Base-by-base conservation (phyloP, 1,284 basidiomycete genomes). In the Inonotus obliquus region DNA sequence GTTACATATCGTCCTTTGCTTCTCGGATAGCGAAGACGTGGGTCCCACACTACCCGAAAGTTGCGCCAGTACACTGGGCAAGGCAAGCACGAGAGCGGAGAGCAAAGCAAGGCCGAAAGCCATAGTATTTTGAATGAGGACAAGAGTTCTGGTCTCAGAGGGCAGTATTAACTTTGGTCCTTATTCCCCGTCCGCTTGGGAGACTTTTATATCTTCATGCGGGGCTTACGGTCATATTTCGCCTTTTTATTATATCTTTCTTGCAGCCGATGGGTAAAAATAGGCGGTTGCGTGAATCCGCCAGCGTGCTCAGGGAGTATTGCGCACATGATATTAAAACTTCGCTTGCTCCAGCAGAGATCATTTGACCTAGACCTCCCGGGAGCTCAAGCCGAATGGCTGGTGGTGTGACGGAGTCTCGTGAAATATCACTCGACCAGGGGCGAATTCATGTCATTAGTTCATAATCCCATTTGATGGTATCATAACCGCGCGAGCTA, bases 1-100 rank as follows among this genome's bases (percentile, higher is more conserved):
- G 55, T 69, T 74, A 64, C 72, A 74, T n/a, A 72, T 70, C 11
- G 66, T 69, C 55, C 58, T 63, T 45, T 67, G 67, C 65, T 73
- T 74, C 17, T 67, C 57, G 2, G 70, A 66, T 4, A 66, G 61
- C 1, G 71, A 29, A 0, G 69, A 69, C 17, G 68, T 73, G 1
- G 72, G 72, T 0, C 72, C 72, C 4, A 74, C 72, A 7, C 62
- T 57, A 1, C 71, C 72, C 6, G 70, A 67, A 5, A 73, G 65
- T 65, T 72, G 72, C 1, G 69, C 70, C 27, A 52, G 21, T 4
- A 56, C 57, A 6, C 21, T 29, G 37, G 48, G 48, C 14, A 59
- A 29, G 19, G 27, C 52, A 51, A 63, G 25, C 7, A 44, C 41
- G 14, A 52, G 51, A 10, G 45, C 39, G 23, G 41, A 51, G 10